Percentiles rank a stretch among this genome's conserved stretches.
Conservation (phyloP, 2,329 filamentous ascomycete genomes). For the Nemania abortiva region DNA sequence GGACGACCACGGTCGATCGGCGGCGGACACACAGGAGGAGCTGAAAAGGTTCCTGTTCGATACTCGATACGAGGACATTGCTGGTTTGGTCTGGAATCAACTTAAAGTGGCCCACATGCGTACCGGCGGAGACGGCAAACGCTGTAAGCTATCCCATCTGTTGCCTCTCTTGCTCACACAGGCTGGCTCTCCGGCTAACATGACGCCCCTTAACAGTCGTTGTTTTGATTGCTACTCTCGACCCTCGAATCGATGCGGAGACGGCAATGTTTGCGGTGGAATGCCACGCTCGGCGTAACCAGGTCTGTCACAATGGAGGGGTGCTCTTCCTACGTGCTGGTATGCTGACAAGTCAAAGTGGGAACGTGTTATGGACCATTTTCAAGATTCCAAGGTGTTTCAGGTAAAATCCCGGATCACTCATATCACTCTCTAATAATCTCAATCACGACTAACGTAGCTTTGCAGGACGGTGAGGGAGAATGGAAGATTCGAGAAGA, state of each 20-base stretch:
- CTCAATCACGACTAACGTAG: too few species aligned
- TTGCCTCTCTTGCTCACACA: neutral
- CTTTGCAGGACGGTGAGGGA: too few species aligned
- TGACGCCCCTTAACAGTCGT: neutral
- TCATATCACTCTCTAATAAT: too few species aligned
- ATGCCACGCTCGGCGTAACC: neutral
- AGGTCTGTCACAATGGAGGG: too few species aligned
- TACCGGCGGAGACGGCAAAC: neutral
- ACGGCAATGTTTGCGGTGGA: neutral
- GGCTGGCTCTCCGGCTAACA: neutral
- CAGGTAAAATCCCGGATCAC: too few species aligned
- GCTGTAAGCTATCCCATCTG: neutral
- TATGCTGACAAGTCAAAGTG: neutral
- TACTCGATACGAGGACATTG: too few species aligned
- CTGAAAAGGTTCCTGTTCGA: neutral
- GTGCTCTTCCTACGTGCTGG: neutral
- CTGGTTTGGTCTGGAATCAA: too few species aligned
- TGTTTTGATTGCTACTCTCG: neutral
- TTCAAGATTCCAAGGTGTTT: neutral
- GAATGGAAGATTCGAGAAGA: too few species aligned
- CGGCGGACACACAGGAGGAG: neutral
- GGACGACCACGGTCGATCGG: neutral
- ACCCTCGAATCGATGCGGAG: neutral
- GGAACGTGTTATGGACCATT: neutral
- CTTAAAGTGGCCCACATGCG: too few species aligned